Conservation (phyloP, 805 yeast genomes). For the Ogataea kodamae region DNA sequence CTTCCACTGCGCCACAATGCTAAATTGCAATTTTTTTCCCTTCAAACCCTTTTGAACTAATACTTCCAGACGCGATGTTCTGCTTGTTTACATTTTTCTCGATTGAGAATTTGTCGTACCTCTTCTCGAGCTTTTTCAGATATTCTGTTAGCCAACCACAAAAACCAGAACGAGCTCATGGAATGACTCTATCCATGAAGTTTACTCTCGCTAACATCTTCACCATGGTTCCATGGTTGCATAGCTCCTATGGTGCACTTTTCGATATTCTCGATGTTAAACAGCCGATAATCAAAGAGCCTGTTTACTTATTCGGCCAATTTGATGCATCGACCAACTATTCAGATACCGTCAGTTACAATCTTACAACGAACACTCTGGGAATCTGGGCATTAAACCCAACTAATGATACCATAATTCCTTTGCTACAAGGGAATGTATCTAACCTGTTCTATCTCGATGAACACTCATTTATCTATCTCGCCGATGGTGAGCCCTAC, state of each 20-base stretch:
- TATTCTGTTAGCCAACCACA: conserved; percentile 2
- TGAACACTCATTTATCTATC: conserved; percentile 19
- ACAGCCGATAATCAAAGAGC: conserved; percentile 22
- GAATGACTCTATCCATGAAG: conserved; percentile 6
- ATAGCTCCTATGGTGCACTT: conserved; percentile 1
- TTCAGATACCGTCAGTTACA: conserved; percentile 19
- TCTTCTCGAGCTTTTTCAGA: conserved; percentile 3
- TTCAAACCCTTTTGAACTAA: background rate
- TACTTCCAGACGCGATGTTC: background rate
- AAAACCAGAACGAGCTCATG: conserved; percentile 1
- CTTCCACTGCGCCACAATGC: conserved; percentile 99
- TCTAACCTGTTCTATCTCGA: conserved; percentile 13
- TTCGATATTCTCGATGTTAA: conserved; percentile 3
- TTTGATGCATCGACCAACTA: conserved; percentile 29
- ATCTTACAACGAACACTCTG: conserved; percentile 18
- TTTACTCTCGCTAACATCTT: background rate
- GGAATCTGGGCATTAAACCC: conserved; percentile 22
- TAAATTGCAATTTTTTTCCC: conserved; percentile 21
- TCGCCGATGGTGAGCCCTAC: conserved; percentile 27
- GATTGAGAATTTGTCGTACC: conserved; percentile 2
- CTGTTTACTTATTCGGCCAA: conserved; percentile 26
- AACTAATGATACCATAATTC: conserved; percentile 16
- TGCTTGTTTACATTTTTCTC: conserved; percentile 7
- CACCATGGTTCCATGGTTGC: background rate
- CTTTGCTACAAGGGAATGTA: conserved; percentile 10